phyloP scores from a whole-genome alignment of 805 yeast species.

The Scheffersomyces coipomensis region DNA sequence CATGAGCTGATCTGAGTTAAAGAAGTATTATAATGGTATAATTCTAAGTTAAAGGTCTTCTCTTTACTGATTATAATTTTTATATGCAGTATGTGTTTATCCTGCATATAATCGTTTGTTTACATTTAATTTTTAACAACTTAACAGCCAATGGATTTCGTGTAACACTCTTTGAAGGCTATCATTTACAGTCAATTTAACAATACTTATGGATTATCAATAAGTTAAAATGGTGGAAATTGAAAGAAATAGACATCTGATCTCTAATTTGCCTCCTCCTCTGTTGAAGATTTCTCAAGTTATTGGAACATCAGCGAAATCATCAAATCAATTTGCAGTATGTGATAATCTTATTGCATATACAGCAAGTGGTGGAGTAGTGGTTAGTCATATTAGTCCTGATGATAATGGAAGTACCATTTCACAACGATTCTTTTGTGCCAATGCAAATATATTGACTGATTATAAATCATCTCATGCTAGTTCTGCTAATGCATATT shows the following conservation, averaged over 20 bases:
- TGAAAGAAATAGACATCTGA: background rate
- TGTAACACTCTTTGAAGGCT: too few relatives aligned
- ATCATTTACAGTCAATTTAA: too few relatives aligned
- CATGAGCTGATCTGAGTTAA: too few relatives aligned
- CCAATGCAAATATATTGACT: constrained; percentile 24
- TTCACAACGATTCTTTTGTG: constrained; percentile 53
- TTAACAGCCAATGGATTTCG: too few relatives aligned
- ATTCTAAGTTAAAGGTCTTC: too few relatives aligned
- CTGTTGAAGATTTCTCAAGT: constrained; percentile 13
- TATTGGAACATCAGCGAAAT: constrained; percentile 48
- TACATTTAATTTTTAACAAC: too few relatives aligned
- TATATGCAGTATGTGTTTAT: constrained; percentile 1
- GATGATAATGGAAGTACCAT: constrained; percentile 11
- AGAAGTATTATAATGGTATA: too few relatives aligned
- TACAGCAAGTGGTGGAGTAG: constrained; percentile 61
- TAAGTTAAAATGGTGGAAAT: background rate
- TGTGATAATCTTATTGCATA: constrained; percentile 47
- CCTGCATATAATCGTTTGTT: constrained; percentile 1
- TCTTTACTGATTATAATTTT: too few relatives aligned
- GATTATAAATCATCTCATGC: constrained; percentile 8
- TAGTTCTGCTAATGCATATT: constrained; percentile 24
- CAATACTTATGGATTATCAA: too few relatives aligned
- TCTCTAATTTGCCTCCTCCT: background rate
- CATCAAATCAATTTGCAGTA: constrained; percentile 38
- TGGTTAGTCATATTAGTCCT: constrained; percentile 38